phyloP scores from a whole-genome alignment of 768 basidiomycete genomes.

The Kwoniella europaea region DNA sequence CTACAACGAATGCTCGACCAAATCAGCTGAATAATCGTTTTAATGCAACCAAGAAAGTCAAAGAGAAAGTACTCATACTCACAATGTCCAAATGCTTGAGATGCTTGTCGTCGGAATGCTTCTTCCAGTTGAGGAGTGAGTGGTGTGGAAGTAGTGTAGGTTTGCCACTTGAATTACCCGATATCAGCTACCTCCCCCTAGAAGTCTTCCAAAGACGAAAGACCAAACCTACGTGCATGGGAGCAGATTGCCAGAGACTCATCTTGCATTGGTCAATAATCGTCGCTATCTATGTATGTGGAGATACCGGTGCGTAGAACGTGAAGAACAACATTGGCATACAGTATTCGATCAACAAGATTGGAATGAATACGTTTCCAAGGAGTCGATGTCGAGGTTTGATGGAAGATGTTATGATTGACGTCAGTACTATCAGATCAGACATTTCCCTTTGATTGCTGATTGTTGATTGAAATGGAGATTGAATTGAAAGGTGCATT shows the following conservation, averaged over 20 bases:
- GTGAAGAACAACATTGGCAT: too few relatives aligned
- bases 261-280: background rate
- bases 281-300: background rate
- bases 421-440: slow-evolving; percentile 1
- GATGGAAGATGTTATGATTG: background rate
- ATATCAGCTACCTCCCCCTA: background rate
- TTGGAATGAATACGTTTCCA: too few relatives aligned
- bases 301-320: too few relatives aligned
- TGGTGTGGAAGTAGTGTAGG: slow-evolving; percentile 9
- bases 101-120: slow-evolving; percentile 15
- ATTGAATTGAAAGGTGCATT: background rate
- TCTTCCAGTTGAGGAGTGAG: slow-evolving; percentile 15
- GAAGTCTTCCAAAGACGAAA: background rate
- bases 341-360: too few relatives aligned
- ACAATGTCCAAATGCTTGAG: slow-evolving; percentile 2
- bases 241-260: slow-evolving; percentile 2
- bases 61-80: too few relatives aligned
- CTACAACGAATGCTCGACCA: background rate
- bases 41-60: too few relatives aligned
- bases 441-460: background rate
- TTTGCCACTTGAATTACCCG: slow-evolving; percentile 12
- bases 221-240: slow-evolving; percentile 7
- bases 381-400: background rate
- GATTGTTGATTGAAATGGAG: background rate
- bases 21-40: too few relatives aligned